Evolutionary conservation across 495 filamentous ascomycete genomes (phyloP).

Genomic region (Parachaetomium inaequale): DNA sequence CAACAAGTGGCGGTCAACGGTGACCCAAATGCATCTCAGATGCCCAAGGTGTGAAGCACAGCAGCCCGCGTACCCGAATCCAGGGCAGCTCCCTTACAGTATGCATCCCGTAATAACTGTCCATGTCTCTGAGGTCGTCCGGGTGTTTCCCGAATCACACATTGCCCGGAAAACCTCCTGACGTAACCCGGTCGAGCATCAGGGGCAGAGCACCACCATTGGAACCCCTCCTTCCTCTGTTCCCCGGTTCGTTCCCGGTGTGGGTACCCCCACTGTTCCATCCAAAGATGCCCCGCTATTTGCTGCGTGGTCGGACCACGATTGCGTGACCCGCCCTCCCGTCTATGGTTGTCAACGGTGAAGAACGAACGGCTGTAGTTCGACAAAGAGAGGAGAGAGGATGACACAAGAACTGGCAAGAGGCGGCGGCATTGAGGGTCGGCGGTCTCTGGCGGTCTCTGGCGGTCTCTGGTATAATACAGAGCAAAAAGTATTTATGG

Average conservation of each 20-base stretch:
- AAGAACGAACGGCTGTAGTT: no score
- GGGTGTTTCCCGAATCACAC: slow-evolving; percentile 6
- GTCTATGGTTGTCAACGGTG: no score
- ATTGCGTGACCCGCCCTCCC: slow-evolving; percentile 17
- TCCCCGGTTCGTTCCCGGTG: not conserved
- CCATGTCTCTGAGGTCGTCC: not conserved
- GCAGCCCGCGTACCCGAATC: not conserved
- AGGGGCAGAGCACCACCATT: no score
- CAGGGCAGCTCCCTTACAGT: not conserved
- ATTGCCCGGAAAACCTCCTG: not conserved
- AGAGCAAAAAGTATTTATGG: no score
- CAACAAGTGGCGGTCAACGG: slow-evolving; percentile 10
- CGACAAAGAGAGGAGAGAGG: not conserved
- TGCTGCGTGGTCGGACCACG: slow-evolving; percentile 10
- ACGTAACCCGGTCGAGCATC: slow-evolving; percentile 5
- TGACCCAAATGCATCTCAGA: not conserved
- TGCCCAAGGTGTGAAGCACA: not conserved
- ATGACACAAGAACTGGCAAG: no score
- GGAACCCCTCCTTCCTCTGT: not conserved
- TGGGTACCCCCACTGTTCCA: slow-evolving; percentile 9
- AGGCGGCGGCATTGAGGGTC: no score
- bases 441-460: no score
- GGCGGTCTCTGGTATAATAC: no score
- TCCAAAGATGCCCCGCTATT: not conserved
- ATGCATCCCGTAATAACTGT: not conserved